Evolutionary conservation across 2,329 filamentous ascomycete species (phyloP), one percentile per base, ranked within the genome.

Genomic region (Trichoderma sp.): DNA sequence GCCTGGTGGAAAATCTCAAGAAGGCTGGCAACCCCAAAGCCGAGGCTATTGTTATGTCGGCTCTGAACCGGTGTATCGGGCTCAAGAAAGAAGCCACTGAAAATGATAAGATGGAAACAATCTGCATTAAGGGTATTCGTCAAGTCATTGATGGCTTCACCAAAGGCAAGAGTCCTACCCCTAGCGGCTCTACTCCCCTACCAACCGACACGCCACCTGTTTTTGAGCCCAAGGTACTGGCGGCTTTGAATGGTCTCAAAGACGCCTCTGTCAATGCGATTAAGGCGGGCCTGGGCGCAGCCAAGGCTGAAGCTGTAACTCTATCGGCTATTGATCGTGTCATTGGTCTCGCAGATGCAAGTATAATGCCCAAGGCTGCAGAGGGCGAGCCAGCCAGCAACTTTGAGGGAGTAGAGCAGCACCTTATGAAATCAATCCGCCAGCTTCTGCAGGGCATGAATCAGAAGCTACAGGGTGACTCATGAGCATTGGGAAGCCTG

Each of bases 291-390:
- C 75, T 82, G 1, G 83, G 83, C 27, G 78, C 79, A 66, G 77
- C 77, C 31, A 80, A 80, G 70, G 81, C 83, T 14, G 83, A 86
- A 72, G 80, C 80, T 13, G 77, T 86, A 40, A 78, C 85, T 0
- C 74, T 86, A 37, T 86, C 84, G 2, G 84, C 84, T 14, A 83
- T 86, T 58, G 82, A 86, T 71, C 83, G 83, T 27, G 83, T 84
- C 2, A 77, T 86, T 7, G 84, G 83, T 3, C 79, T 86, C 21
- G 80, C 83, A 4, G 79, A 82, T 40, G 78, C 79, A 5, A 85
- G 82, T 71, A 80, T 82, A 31, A 75, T 81, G 24, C 75, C 79
- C 2, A 78, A 77, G 5, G 73, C 75, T 5, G 75, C 72, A 5
- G 79, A 79, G 56, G 76, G 76, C n/a, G 76, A 80, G 66, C 70